phyloP scores from a whole-genome alignment of 1,139 yeast species.

The Taphrina populina region DNA sequence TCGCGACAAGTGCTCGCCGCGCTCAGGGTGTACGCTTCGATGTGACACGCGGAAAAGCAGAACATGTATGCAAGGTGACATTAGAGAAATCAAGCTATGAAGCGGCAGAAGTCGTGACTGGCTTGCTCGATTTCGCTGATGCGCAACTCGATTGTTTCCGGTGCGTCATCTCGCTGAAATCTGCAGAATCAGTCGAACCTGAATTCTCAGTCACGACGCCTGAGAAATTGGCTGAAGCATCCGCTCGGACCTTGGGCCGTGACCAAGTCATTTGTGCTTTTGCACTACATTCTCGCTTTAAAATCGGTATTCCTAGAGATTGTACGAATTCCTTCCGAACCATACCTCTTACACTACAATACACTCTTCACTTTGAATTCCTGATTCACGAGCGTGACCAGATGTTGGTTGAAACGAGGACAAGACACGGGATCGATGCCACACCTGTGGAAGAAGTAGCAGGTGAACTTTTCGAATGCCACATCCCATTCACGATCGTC shows the following conservation, averaged over 20 bases:
- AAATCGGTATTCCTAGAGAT: conserved; percentile 9
- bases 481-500: conserved; percentile 14
- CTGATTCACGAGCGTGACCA: neutral
- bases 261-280: conserved; percentile 3
- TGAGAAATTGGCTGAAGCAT: conserved; percentile 2
- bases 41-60: conserved; percentile 9
- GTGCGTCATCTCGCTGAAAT: conserved; percentile 9
- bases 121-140: conserved; percentile 8
- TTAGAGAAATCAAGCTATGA: neutral
- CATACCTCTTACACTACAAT: neutral
- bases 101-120: conserved; percentile 7
- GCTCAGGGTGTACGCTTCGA: conserved; percentile 12
- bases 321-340: conserved; percentile 11
- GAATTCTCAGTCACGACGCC: conserved; percentile 3
- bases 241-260: conserved; percentile 1
- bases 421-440: conserved; percentile 19
- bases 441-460: conserved; percentile 3
- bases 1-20: neutral
- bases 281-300: conserved; percentile 4
- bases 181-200: neutral
- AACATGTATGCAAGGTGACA: conserved; percentile 14
- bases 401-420: conserved; percentile 3
- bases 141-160: conserved; percentile 12
- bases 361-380: conserved; percentile 13
- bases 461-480: conserved; percentile 23